Evolutionary conservation across 495 filamentous ascomycete species (phyloP), one percentile per base, ranked within the genome.

Genomic region (Hypoxylon fragiforme): DNA sequence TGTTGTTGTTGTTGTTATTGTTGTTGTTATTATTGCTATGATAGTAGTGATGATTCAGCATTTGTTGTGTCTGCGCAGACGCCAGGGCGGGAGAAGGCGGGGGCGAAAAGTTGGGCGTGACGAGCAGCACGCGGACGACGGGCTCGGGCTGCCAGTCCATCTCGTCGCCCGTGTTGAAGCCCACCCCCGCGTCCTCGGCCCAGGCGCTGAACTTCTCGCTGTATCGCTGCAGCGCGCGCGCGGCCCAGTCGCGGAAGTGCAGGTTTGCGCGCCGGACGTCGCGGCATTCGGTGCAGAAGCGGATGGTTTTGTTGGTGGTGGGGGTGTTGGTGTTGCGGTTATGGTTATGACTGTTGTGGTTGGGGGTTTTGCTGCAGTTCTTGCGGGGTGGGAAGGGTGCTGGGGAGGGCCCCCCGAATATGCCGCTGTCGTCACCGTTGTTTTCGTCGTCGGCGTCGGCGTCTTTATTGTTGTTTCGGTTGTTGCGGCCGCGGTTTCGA

Each of bases 121-220:
- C 21, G 5, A 64, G 35, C 34, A 67, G 19, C 1, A 67, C 64
- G 12, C 46, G 57, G 5, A 51, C 48, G 3, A 65, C 63, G 16
- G 56, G 50, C 57, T 72, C 70, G 2, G 60, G 63, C 61, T 72
- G 70, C 70, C 70, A 72, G 57, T 72, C 70, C 70, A 72, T 72
- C 58, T 63, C 60, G 28, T 72, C 70, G 6, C 21, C 52, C 11
- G 56, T 37, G 1, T 37, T 59, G 42, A 50, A 49, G 30, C 54
- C 63, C 6, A 71, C 58, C 18, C 66, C 66, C 7, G 64, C 63
- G 11, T 70, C 69, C 28, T 67, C 62, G 30, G 66, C 60, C 69
- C 69, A 72, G 39, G 55, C 49, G 26, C 44, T 47, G 19, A 70
- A 36, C 28, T 37, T 50, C 24, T 52, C 22, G 20, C 50, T 30